These are phyloP conservation scores for Phytopythium ostracodes DNA, from an alignment of 352 stramenopile species.

Conservation along the genomic window DNA sequence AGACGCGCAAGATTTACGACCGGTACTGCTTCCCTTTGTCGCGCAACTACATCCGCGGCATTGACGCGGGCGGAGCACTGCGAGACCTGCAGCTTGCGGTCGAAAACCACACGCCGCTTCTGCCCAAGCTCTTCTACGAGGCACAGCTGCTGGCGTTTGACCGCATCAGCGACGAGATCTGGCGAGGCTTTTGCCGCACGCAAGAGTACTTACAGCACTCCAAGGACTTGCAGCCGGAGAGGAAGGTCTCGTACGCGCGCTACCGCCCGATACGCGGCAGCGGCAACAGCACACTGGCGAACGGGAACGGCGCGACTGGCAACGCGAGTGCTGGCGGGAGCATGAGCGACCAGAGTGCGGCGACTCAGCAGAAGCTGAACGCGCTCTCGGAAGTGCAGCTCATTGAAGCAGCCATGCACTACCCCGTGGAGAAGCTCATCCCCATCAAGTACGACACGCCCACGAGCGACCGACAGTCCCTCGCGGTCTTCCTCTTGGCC, in stretches of 20 bases:
- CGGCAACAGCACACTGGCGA: not conserved
- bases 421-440: slow-evolving; percentile 71
- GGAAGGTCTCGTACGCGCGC: slow-evolving; percentile 10
- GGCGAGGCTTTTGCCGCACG: slow-evolving; percentile 62
- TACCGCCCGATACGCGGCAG: not conserved
- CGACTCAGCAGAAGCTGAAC: slow-evolving; percentile 52
- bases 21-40: slow-evolving; percentile 56
- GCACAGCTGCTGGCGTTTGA: slow-evolving; percentile 51
- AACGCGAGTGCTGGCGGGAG: not conserved
- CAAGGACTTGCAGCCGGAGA: slow-evolving; percentile 24
- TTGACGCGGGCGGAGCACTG: slow-evolving; percentile 26
- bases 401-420: slow-evolving; percentile 70
- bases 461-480: slow-evolving; percentile 10
- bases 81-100: slow-evolving; percentile 43
- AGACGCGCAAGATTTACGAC: slow-evolving; percentile 76
- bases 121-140: slow-evolving; percentile 74
- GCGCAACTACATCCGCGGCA: slow-evolving; percentile 39
- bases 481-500: slow-evolving; percentile 14
- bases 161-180: slow-evolving; percentile 67
- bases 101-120: slow-evolving; percentile 35
- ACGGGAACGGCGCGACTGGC: slow-evolving; percentile 9
- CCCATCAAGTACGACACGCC: slow-evolving; percentile 25
- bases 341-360: slow-evolving; percentile 39
- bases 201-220: slow-evolving; percentile 70
- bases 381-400: slow-evolving; percentile 61